phyloP scores from a whole-genome alignment of 768 basidiomycete species.

The Psilocybe tampanensis region DNA sequence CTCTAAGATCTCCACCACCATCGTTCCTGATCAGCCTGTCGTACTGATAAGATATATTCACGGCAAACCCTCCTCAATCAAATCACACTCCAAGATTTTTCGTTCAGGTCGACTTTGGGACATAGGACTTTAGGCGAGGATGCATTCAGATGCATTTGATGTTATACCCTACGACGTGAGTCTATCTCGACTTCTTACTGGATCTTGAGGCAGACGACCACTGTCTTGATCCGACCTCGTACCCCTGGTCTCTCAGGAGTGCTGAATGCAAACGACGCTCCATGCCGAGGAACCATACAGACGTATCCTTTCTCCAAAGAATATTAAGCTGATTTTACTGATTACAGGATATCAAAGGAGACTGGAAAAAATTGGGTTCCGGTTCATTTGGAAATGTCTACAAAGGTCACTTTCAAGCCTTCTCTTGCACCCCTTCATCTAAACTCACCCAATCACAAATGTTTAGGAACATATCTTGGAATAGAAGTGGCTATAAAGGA shows the following conservation, averaged over 20 bases:
- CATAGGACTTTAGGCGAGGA: conserved; percentile 14
- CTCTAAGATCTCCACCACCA: background rate
- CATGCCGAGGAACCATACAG: background rate
- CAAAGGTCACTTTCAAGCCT: conserved; percentile 53
- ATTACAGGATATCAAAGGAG: conserved; percentile 77
- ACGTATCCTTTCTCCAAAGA: background rate
- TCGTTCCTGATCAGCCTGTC: background rate
- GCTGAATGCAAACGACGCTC: background rate
- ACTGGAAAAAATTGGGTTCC: conserved; percentile 90
- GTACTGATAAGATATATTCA: no score
- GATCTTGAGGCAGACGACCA: background rate
- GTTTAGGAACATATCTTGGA: conserved; percentile 79
- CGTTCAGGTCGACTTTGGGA: no score
- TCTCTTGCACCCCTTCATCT: background rate
- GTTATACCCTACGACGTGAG: conserved; percentile 84
- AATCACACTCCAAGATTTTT: no score
- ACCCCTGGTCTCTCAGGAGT: background rate
- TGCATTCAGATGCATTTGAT: conserved; percentile 76
- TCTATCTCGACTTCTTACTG: conserved; percentile 7
- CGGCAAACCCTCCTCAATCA: background rate
- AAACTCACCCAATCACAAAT: conserved; percentile 5
- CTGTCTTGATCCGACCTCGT: background rate
- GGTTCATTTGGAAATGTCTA: conserved; percentile 94
- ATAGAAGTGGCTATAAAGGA: conserved; percentile 97
- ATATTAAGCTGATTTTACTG: background rate